Base-by-base conservation (phyloP, 2,329 filamentous ascomycete species). In the Cordyceps militaris region DNA sequence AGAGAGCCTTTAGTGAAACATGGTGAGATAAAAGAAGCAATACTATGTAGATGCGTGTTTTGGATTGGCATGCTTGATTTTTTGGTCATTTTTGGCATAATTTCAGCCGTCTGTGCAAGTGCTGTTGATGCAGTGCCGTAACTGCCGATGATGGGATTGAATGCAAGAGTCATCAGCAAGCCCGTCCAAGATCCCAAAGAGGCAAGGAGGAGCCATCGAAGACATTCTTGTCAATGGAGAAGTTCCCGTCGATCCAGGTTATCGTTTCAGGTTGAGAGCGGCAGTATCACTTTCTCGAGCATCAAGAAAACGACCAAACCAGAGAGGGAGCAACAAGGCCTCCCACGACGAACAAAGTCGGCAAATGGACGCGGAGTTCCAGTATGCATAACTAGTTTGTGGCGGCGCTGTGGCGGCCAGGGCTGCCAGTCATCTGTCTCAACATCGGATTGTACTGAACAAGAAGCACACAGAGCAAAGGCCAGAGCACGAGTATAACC, bases 261-360 rank as follows among this genome's bases (percentile, higher is more conserved):
- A 28, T 21, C 36, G 51, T 54, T 54, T 54, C 51, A 54, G 51
- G 51, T 46, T 44, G 11, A 36, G 19, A 54, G 28, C 30, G 30
- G 42, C 40, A 36, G 51, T 54, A n/a, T 54, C 51, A 54, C 43
- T 32, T 23, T 24, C n/a, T n/a, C 23, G 14, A 8, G 32, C 40
- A 44, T 24, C 14, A 42, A 24, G 3, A 38, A 4, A n/a, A 24
- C 4, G n/a, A 21, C 48, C 30, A 19, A n/a, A n/a, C n/a, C n/a
- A n/a, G n/a, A n/a, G n/a, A n/a, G n/a, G n/a, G n/a, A n/a, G n/a
- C n/a, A n/a, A n/a, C n/a, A n/a, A n/a, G n/a, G n/a, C n/a, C n/a
- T n/a, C n/a, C n/a, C n/a, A n/a, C n/a, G n/a, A n/a, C n/a, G n/a
- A n/a, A n/a, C n/a, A n/a, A n/a, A n/a, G n/a, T 42, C 26, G 51